These are phyloP conservation scores for Ascochyta koolunga DNA, from an alignment of 2,329 filamentous ascomycete genomes.

Conservation along the genomic window DNA sequence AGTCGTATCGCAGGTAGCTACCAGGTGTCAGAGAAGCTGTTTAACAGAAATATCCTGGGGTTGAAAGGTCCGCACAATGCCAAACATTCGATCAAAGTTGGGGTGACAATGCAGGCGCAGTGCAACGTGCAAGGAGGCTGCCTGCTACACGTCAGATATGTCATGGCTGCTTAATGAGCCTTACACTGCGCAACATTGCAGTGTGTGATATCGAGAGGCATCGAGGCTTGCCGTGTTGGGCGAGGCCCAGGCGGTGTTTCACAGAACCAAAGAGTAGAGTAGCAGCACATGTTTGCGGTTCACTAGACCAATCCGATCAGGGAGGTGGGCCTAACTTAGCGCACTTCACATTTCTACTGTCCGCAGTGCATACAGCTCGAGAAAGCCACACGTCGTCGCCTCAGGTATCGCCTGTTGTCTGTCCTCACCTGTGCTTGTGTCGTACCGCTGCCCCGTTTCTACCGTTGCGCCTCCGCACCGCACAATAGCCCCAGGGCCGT, in stretches of 20 bases:
- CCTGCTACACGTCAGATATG: slow-evolving; percentile 16
- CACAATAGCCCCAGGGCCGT: slow-evolving; percentile 25
- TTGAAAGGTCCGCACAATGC: background rate
- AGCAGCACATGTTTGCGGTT: slow-evolving; percentile 4
- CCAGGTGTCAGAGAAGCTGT: background rate
- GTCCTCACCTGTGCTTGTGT: slow-evolving; percentile 23
- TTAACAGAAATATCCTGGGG: background rate
- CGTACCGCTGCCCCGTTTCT: slow-evolving; percentile 33
- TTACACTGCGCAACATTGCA: slow-evolving; percentile 10
- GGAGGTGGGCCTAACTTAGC: slow-evolving; percentile 11
- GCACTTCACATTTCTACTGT: slow-evolving; percentile 24
- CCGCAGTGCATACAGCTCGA: slow-evolving; percentile 13
- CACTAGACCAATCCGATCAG: slow-evolving; percentile 7
- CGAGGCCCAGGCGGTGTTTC: slow-evolving; percentile 13
- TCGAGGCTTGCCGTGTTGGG: slow-evolving; percentile 1
- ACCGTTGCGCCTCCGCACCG: slow-evolving; percentile 26
- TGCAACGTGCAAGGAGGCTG: slow-evolving; percentile 17
- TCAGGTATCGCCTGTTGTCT: slow-evolving; percentile 15
- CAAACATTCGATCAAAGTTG: slow-evolving; percentile 2
- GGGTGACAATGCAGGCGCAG: slow-evolving; percentile 17
- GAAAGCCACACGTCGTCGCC: slow-evolving; percentile 14
- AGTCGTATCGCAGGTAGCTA: background rate
- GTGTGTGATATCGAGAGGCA: background rate
- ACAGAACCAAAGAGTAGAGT: background rate
- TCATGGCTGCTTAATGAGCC: slow-evolving; percentile 1